A percentile compares a stretch with the other conserved stretches of the same genome.
These are phyloP conservation scores for Tricholoma sp. DNA, from an alignment of 768 basidiomycete genomes.

Conservation along the genomic window DNA sequence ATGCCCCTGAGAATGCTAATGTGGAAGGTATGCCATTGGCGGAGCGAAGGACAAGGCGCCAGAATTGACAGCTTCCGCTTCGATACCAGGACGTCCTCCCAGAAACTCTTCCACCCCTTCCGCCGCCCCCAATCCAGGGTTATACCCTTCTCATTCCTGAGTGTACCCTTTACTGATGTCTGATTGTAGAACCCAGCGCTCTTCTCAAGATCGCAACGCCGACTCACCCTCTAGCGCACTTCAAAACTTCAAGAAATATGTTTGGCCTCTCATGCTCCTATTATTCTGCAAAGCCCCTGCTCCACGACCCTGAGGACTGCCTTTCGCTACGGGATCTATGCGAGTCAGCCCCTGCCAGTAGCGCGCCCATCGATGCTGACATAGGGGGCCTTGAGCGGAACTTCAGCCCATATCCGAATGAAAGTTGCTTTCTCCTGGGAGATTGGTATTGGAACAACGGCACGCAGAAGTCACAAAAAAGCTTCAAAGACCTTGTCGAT, in stretches of 20 bases:
- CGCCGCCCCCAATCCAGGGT: too few species aligned
- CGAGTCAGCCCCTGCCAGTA: background rate
- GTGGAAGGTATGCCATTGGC: too few species aligned
- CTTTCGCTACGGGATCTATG: background rate
- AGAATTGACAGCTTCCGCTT: too few species aligned
- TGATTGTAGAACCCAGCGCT: too few species aligned
- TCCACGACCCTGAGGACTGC: background rate
- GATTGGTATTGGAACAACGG: constrained; percentile 9
- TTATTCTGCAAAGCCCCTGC: background rate
- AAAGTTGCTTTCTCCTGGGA: constrained; percentile 7
- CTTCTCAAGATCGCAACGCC: too few species aligned
- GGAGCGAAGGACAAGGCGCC: too few species aligned
- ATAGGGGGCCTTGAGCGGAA: too few species aligned
- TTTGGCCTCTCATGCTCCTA: background rate
- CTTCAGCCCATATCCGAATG: constrained; percentile 8
- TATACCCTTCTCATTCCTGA: too few species aligned
- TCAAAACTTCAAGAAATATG: background rate
- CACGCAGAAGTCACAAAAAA: background rate
- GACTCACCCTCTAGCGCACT: background rate
- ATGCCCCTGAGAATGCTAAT: too few species aligned
- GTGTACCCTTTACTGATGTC: too few species aligned
- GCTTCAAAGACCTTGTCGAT: background rate
- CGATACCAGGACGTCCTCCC: too few species aligned
- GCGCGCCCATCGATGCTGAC: background rate
- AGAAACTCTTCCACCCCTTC: too few species aligned